Evolutionary conservation across 1,139 yeast species (phyloP), one percentile per base, ranked within the genome.

Genomic region (Nakaseomyces uthaithaninus): DNA sequence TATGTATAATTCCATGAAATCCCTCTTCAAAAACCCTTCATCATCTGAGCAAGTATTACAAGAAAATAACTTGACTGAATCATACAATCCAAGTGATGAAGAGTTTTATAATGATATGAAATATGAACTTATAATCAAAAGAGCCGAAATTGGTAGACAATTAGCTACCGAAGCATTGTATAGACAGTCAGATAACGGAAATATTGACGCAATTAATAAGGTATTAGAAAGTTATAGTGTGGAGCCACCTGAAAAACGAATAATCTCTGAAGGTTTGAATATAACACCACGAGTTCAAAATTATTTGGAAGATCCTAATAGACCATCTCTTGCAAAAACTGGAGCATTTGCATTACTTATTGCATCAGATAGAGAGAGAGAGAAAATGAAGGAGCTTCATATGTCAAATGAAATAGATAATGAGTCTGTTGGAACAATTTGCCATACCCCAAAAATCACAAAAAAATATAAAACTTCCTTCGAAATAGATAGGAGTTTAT

Each of bases 341-440:
- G 35, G 35, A 3, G 24, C 24, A n/a, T 31, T 31, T 20, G 25
- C 35, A 3, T 17, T 31, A 10, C 12, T 31, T 4, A 25, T 31
- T 19, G 35, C 35, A 19, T 31, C 35, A 11, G 35, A 31, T 31
- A 24, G 35, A n/a, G 35, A 31, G 17, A 31, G 20, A 11, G 10
- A 12, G 7, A 11, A 25, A 12, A n/a, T 31, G 17, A 20, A 19
- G 35, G 14, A 20, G 17, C 18, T 31, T n/a, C n/a, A n/a, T n/a
- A n/a, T n/a, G n/a, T n/a, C n/a, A n/a, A n/a, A n/a, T n/a, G n/a
- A n/a, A n/a, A n/a, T n/a, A n/a, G n/a, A n/a, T n/a, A n/a, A n/a
- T n/a, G n/a, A n/a, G n/a, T n/a, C n/a, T n/a, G n/a, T n/a, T n/a
- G n/a, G n/a, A n/a, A n/a, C n/a, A n/a, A n/a, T n/a, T n/a, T n/a